Percentiles rank a stretch among this genome's conserved stretches.
Conservation (phyloP, 1,284 basidiomycete species). For the Pseudozyma thailandica region DNA sequence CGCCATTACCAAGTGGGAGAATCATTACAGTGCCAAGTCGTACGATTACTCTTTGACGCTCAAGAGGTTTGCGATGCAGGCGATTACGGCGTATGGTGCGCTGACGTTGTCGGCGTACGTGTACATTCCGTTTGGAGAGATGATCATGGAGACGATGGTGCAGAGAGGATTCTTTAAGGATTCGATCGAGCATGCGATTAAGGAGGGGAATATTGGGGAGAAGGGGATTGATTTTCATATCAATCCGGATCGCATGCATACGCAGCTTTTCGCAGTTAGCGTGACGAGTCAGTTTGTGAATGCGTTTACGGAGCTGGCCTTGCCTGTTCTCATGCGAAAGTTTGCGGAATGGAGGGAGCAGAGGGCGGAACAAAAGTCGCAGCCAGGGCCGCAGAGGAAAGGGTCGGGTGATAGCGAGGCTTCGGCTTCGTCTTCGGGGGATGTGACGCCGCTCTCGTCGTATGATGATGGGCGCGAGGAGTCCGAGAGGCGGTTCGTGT, state of each 20-base stretch:
- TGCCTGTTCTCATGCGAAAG: slow-evolving; percentile 74
- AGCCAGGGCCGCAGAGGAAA: background rate
- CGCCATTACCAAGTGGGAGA: slow-evolving; percentile 84
- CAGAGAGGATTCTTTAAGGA: slow-evolving; percentile 56
- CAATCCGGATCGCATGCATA: slow-evolving; percentile 77
- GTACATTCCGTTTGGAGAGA: slow-evolving; percentile 67
- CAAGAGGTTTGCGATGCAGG: slow-evolving; percentile 89
- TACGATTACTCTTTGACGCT: slow-evolving; percentile 84
- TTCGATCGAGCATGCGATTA: slow-evolving; percentile 47
- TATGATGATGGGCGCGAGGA: slow-evolving; percentile 7
- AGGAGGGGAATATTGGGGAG: slow-evolving; percentile 47
- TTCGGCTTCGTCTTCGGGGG: slow-evolving; percentile 20
- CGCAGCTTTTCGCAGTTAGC: slow-evolving; percentile 93
- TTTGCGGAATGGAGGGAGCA: slow-evolving; percentile 47
- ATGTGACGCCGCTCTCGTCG: slow-evolving; percentile 9
- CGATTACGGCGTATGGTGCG: slow-evolving; percentile 82
- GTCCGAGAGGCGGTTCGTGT: slow-evolving; percentile 79
- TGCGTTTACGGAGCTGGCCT: slow-evolving; percentile 82
- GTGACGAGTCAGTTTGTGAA: slow-evolving; percentile 91
- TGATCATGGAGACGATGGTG: slow-evolving; percentile 60
- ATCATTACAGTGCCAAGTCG: slow-evolving; percentile 75
- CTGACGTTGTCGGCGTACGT: slow-evolving; percentile 63
- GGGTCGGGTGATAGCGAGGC: slow-evolving; percentile 11
- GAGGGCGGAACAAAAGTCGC: slow-evolving; percentile 15
- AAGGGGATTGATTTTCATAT: slow-evolving; percentile 65